A percentile compares a stretch with the other conserved stretches of the same genome.
These are phyloP conservation scores for Daldinia caldariorum DNA, from an alignment of 495 filamentous ascomycete species.

Conservation along the genomic window DNA sequence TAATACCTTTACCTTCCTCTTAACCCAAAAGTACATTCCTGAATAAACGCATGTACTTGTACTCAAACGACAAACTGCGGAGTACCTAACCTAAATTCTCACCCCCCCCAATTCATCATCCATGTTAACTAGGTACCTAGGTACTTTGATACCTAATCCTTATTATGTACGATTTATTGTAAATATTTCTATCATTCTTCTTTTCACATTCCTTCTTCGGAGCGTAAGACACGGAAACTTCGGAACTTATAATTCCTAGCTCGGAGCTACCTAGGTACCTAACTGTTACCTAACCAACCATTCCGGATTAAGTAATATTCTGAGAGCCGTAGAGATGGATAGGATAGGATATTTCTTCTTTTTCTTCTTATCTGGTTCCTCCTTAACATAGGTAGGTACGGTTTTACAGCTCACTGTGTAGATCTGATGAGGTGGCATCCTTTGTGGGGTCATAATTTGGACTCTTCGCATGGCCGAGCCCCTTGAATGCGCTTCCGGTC, in stretches of 20 bases:
- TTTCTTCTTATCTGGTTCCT: neutral
- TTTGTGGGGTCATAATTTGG: conserved; percentile 34
- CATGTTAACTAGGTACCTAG: too few species aligned
- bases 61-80: conserved; percentile 22
- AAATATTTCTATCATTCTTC: neutral
- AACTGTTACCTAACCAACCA: conserved; percentile 13
- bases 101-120: neutral
- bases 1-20: conserved; percentile 29
- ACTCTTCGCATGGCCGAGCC: conserved; percentile 22
- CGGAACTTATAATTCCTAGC: conserved; percentile 28
- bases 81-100: conserved; percentile 12
- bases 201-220: conserved; percentile 36
- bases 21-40: conserved; percentile 7
- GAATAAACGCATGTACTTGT: conserved; percentile 9
- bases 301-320: neutral
- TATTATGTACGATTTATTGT: neutral
- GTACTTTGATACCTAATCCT: neutral
- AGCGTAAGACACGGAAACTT: conserved; percentile 39
- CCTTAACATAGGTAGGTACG: neutral
- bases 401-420: conserved; percentile 8
- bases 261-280: conserved; percentile 34
- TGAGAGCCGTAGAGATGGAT: neutral
- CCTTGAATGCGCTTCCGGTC: conserved; percentile 36
- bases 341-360: too few species aligned
- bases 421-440: conserved; percentile 34